Conservation (phyloP, 108 stramenopile genomes). For the Pseudonitzschia multiseries region DNA sequence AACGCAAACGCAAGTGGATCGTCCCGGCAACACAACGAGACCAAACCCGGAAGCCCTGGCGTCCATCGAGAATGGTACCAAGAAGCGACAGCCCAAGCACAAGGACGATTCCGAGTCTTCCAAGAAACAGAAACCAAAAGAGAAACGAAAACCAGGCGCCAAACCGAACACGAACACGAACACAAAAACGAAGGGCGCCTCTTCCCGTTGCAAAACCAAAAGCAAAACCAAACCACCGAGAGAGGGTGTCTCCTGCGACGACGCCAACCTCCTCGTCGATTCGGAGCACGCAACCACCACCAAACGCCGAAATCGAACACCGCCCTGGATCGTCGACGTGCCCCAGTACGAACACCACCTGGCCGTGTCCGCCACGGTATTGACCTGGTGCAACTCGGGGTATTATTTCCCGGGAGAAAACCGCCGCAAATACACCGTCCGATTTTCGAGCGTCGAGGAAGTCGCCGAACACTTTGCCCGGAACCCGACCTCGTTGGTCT, state of each 20-base stretch:
- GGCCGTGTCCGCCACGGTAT: neutral
- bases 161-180: too few species aligned
- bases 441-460: slow-evolving; percentile 3
- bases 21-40: neutral
- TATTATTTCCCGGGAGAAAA: slow-evolving; percentile 5
- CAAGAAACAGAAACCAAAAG: slow-evolving; percentile 11
- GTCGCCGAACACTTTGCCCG: neutral
- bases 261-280: neutral
- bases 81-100: neutral
- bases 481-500: neutral
- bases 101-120: neutral
- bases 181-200: too few species aligned
- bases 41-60: neutral
- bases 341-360: neutral
- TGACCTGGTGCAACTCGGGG: neutral
- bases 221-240: neutral
- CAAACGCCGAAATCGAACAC: neutral
- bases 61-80: neutral
- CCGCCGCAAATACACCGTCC: neutral
- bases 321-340: neutral
- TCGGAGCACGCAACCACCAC: neutral
- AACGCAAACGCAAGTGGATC: neutral
- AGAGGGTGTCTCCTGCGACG: slow-evolving; percentile 4
- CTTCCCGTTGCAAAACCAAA: too few species aligned
- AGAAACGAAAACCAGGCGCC: neutral